These are phyloP conservation scores for Sporothrix mexicana DNA, from an alignment of 2,329 filamentous ascomycete species.

Conservation along the genomic window DNA sequence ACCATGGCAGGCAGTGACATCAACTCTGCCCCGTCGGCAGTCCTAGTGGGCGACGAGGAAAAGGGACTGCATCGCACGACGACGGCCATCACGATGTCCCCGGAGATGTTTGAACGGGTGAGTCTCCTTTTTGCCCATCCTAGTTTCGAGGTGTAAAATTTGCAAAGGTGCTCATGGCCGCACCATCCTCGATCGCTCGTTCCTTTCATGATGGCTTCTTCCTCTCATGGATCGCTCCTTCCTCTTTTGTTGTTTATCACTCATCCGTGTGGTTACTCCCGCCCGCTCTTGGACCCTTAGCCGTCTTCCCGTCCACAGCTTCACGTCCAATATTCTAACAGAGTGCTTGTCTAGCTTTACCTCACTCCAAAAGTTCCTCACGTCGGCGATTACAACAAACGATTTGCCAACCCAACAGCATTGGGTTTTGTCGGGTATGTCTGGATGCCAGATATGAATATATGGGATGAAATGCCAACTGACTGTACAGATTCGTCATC, in stretches of 20 bases:
- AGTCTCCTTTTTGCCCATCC: background rate
- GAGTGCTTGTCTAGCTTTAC: background rate
- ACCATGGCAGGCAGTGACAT: background rate
- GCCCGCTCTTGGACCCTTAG: too few species aligned
- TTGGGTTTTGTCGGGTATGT: constrained; percentile 1
- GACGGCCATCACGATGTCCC: background rate
- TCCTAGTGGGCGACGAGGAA: constrained; percentile 2
- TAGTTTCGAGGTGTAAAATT: too few species aligned
- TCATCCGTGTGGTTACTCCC: too few species aligned
- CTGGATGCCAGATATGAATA: background rate
- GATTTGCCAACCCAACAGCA: constrained; percentile 6
- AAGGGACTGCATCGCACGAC: background rate
- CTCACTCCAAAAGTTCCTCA: background rate
- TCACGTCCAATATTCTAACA: background rate
- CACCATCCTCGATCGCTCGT: background rate
- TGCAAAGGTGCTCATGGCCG: too few species aligned
- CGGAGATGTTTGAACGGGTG: constrained; percentile 12
- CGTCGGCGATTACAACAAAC: constrained; percentile 7
- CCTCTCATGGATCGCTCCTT: background rate
- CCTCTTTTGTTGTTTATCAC: background rate
- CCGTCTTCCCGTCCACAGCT: too few species aligned
- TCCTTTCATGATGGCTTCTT: background rate
- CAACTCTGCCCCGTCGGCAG: background rate
- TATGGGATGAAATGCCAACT: background rate
- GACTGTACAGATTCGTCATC: background rate